These are phyloP conservation scores for Eucalyptus marginata DNA, from an alignment of 345 rosid species.

Conservation along the genomic window DNA sequence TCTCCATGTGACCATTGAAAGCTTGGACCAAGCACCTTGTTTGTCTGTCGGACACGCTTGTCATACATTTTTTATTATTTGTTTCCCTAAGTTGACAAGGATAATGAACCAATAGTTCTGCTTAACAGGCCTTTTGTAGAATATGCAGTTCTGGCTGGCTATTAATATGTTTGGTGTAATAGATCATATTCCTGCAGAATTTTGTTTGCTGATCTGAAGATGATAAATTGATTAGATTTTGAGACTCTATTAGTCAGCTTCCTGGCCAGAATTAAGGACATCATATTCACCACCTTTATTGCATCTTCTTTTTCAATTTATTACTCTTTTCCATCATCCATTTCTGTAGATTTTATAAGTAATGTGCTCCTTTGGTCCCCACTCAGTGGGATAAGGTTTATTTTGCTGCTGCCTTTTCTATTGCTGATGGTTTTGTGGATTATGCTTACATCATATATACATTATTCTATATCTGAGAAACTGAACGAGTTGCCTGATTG, in stretches of 20 bases:
- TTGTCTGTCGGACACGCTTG: background rate
- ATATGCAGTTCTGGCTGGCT: background rate
- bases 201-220: background rate
- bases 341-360: background rate
- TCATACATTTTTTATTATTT: background rate
- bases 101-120: background rate
- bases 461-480: background rate
- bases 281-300: background rate
- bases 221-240: background rate
- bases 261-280: background rate
- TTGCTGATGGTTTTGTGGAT: background rate
- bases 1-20: background rate
- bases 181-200: background rate
- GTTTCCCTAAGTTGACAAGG: background rate
- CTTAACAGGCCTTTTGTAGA: background rate
- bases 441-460: background rate
- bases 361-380: background rate
- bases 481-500: background rate
- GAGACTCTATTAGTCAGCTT: background rate
- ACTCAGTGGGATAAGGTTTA: background rate
- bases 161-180: background rate
- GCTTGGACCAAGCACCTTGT: background rate
- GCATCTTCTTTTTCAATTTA: background rate
- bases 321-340: background rate
- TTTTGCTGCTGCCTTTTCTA: background rate